Conservation (phyloP, 2,329 filamentous ascomycete species). For the Aureobasidium leucospermi region DNA sequence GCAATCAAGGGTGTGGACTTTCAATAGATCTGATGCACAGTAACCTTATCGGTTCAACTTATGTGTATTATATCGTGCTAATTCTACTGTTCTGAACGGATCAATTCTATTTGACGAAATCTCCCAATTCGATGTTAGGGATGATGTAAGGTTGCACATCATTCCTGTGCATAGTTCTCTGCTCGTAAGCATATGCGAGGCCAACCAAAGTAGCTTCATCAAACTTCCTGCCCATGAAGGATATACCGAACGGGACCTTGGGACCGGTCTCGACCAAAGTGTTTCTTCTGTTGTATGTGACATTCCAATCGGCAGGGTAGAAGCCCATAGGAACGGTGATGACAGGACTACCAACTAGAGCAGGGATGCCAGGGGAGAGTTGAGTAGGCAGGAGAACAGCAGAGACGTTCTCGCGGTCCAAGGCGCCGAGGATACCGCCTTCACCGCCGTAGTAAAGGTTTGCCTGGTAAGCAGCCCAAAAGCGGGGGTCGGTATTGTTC, state of each 20-base stretch:
- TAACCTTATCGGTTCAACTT: too few relatives aligned
- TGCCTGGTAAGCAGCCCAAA: constrained; percentile 51
- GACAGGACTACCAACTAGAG: constrained; percentile 52
- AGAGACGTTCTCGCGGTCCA: constrained; percentile 50
- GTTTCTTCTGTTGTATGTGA: constrained; percentile 39
- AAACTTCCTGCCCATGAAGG: constrained; percentile 55
- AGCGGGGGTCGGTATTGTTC: constrained; percentile 49
- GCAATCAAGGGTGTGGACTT: too few relatives aligned
- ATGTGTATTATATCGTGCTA: too few relatives aligned
- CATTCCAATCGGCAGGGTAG: constrained; percentile 42
- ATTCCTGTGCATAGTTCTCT: constrained; percentile 45
- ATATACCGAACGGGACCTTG: constrained; percentile 53
- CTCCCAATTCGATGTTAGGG: constrained; percentile 41
- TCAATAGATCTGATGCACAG: too few relatives aligned
- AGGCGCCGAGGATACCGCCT: constrained; percentile 54
- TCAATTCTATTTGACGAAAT: constrained; percentile 29
- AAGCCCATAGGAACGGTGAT: constrained; percentile 58
- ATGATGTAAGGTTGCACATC: constrained; percentile 43
- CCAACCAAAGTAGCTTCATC: constrained; percentile 56
- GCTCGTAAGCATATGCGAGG: constrained; percentile 63
- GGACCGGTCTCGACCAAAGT: constrained; percentile 49
- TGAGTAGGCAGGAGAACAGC: constrained; percentile 55
- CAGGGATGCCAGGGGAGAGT: constrained; percentile 42
- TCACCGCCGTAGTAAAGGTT: constrained; percentile 49
- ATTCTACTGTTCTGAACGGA: too few relatives aligned